Evolutionary conservation across 495 filamentous ascomycete species (phyloP).

Genomic region (Hapsidospora chrysogenum): DNA sequence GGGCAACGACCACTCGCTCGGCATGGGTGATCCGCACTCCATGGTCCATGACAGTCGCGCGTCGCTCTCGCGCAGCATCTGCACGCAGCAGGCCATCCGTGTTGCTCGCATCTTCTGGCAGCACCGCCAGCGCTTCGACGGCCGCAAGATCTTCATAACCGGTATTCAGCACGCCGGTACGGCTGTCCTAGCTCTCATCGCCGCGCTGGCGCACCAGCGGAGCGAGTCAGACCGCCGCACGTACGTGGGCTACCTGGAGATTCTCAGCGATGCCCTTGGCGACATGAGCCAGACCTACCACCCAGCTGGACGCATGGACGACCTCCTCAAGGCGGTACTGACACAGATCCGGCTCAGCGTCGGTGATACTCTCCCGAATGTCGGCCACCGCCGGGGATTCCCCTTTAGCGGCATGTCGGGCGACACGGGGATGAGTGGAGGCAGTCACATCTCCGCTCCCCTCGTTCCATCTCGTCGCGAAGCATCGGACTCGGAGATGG

Average conservation of each 20-base stretch:
- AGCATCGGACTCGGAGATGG: not conserved
- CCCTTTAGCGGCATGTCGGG: no score
- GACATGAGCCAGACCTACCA: conserved; percentile 24
- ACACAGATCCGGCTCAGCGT: conserved; percentile 11
- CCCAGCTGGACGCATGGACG: conserved; percentile 17
- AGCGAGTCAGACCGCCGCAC: conserved; percentile 15
- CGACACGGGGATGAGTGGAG: conserved; percentile 4
- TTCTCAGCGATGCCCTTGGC: conserved; percentile 21
- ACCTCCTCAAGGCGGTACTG: conserved; percentile 16
- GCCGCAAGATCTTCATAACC: conserved; percentile 22
- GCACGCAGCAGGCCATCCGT: conserved; percentile 33
- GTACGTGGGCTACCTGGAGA: conserved; percentile 19
- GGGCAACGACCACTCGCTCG: not conserved
- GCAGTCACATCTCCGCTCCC: conserved; percentile 2
- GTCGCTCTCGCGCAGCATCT: conserved; percentile 26
- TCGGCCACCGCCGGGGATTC: no score
- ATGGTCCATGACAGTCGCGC: conserved; percentile 20
- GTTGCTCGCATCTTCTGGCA: conserved; percentile 34
- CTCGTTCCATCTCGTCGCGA: not conserved
- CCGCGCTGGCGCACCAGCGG: conserved; percentile 23
- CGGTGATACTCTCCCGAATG: conserved; percentile 1
- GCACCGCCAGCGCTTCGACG: conserved; percentile 31
- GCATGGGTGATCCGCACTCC: not conserved
- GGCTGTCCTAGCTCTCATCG: conserved; percentile 33
- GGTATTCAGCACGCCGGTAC: conserved; percentile 34